Evolutionary conservation across 352 stramenopile genomes (phyloP), one percentile per base, ranked within the genome.

Genomic region (Phytophthora citrophthora): DNA sequence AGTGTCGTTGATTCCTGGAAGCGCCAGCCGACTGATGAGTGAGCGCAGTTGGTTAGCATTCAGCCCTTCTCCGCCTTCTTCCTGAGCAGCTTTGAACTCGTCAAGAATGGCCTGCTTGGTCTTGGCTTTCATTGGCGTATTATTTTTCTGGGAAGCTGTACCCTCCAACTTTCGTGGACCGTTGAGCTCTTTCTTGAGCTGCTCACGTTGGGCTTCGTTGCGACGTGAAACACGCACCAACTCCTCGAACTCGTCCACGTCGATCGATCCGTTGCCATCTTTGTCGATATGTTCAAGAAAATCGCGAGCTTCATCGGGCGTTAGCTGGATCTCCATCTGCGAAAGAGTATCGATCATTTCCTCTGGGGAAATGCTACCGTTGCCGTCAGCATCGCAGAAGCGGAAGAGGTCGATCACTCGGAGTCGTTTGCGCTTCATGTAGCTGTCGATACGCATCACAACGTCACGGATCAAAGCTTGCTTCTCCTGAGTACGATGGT

Each of bases 161-260:
- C 5, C 51, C 16, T 84, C 72, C 0, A 27, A 29, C 15, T 82
- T 86, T 8, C 65, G 60, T 7, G 70, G 45, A n/a, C 76, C 65
- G 29, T 75, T 76, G 10, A 89, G 63, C 51, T 92, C 86, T 60
- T 85, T 86, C 40, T 78, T 82, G 23, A 94, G 54, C 51, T 91
- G 84, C 51, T 96, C 82, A 6, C 81, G 84, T 54, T 92, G 82
- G 1, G 82, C 81, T 61, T 91, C 83, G 16, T 79, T 89, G 8
- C 83, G 79, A 15, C 83, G 78, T 0, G 86, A 79, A 23, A 92
- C 76, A 9, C 87, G 87, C 40, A 94, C 75, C 9, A 96, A 64
- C 54, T 91, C 86, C 57, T 94, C 84, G 46, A 96, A 94, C 51
- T 94, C 86, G 60, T 95, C 84, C 27, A 96, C 78, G 40, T 96